Base-by-base conservation (phyloP, 2,329 filamentous ascomycete genomes). In the Zymoseptoria passerinii region DNA sequence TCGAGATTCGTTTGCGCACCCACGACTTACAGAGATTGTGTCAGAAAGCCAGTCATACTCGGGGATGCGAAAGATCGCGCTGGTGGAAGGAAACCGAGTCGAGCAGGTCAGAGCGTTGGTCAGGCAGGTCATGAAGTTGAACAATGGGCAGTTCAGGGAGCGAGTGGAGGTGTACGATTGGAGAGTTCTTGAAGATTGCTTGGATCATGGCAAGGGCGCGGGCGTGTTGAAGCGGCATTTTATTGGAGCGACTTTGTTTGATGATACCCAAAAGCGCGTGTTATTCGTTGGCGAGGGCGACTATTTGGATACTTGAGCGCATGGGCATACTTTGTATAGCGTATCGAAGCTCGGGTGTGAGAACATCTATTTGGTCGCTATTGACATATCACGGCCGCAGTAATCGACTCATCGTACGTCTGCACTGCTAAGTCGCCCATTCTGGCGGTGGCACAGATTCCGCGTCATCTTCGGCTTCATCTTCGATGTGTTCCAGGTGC, bases 31-130 rank as follows among this genome's bases (percentile, higher is more conserved):
- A 1, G 58, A 61, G 3, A 68, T 61, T 1, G 67, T 71, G 18
- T 65, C 66, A 4, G 71, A 73, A 52, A 69, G 66, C 48, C 71
- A 73, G 54, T 62, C 70, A 1, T 67, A 70, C 53, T 57, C 56
- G 4, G 70, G 66, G 4, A 57, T 70, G 59, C 57, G 65, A 9
- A 73, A 72, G 52, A 57, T 72, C 19, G 65, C 72, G 0, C 58
- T 73, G 10, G 69, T 73, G 4, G 70, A 73, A 53, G 56, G 58
- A 20, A 63, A 61, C 13, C 62, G 71, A 5, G 35, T 28, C 9
- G 51, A 58, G 5, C 65, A 60, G 2, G 60, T 64, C 2, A 28
- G 51, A 9, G 58, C 53, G 0, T 40, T 68, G 1, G 48, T 71
- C 1, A 20, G 52, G 20, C 53, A 62, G n/a, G 52, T 71, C 1